Conservation (phyloP, 495 filamentous ascomycete genomes). For the Xylaria curta region DNA sequence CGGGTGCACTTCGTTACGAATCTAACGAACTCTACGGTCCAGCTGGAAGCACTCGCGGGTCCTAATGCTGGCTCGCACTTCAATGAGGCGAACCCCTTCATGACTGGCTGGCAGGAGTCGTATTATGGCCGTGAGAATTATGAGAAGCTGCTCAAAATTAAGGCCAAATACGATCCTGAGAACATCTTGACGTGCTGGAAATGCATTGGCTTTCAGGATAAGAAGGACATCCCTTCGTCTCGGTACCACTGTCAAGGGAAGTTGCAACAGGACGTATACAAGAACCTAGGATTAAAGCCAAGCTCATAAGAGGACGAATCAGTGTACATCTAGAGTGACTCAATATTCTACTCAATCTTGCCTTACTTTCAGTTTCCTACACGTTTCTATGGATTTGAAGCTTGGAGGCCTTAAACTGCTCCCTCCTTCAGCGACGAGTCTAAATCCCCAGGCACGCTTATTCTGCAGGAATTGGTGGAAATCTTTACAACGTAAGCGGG, state of each 20-base stretch:
- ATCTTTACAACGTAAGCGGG: background rate
- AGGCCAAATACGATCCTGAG: slow-evolving; percentile 54
- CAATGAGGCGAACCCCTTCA: slow-evolving; percentile 57
- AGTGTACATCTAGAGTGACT: background rate
- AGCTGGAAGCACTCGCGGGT: slow-evolving; percentile 52
- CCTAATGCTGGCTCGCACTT: slow-evolving; percentile 53
- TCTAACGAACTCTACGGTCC: slow-evolving; percentile 47
- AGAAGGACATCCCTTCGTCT: slow-evolving; percentile 27
- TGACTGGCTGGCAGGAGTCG: slow-evolving; percentile 50
- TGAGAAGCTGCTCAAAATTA: slow-evolving; percentile 45
- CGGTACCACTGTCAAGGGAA: slow-evolving; percentile 38
- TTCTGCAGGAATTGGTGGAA: background rate
- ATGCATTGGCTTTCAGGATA: slow-evolving; percentile 54
- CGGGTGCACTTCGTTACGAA: slow-evolving; percentile 47
- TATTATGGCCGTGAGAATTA: slow-evolving; percentile 59
- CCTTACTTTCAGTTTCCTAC: background rate
- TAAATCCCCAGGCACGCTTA: background rate
- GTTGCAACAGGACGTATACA: slow-evolving; percentile 33
- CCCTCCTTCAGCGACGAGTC: background rate
- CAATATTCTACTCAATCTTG: background rate
- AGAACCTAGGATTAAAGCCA: slow-evolving; percentile 13
- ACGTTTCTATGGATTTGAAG: background rate
- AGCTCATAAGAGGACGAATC: slow-evolving; percentile 6
- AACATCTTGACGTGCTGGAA: slow-evolving; percentile 54
- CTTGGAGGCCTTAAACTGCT: background rate